These are phyloP conservation scores for Pseudogymnoascus sp. DNA, from an alignment of 2,329 filamentous ascomycete species.

Conservation along the genomic window DNA sequence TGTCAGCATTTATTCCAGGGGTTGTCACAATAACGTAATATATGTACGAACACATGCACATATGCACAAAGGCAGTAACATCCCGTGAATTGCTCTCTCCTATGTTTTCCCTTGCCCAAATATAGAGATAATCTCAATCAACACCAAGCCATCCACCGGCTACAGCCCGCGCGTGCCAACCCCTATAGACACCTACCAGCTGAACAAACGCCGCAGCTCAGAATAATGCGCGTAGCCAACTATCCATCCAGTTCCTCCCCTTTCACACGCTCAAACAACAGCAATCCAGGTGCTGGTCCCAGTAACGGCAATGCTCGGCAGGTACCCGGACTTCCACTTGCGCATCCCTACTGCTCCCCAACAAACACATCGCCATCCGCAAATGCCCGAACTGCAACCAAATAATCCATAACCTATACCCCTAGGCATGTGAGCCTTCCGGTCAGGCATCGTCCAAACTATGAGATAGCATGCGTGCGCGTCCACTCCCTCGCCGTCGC, in stretches of 20 bases:
- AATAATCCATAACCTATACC: background rate
- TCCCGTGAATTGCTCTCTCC: background rate
- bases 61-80: background rate
- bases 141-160: background rate
- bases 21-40: background rate
- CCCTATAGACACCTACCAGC: background rate
- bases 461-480: constrained; percentile 34
- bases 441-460: constrained; percentile 4
- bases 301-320: background rate
- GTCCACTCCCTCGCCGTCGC: constrained; percentile 92
- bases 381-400: background rate
- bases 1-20: background rate
- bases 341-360: background rate
- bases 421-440: background rate
- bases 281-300: background rate
- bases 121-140: constrained; percentile 2
- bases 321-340: background rate
- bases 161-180: background rate
- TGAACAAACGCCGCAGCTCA: background rate
- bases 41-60: background rate
- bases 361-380: background rate
- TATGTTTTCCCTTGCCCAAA: background rate
- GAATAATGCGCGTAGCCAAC: constrained; percentile 1
- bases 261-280: background rate
- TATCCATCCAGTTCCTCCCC: background rate